phyloP scores from a whole-genome alignment of 192 early-diverging fungal genomes.

The Chytriomyces confervae region DNA sequence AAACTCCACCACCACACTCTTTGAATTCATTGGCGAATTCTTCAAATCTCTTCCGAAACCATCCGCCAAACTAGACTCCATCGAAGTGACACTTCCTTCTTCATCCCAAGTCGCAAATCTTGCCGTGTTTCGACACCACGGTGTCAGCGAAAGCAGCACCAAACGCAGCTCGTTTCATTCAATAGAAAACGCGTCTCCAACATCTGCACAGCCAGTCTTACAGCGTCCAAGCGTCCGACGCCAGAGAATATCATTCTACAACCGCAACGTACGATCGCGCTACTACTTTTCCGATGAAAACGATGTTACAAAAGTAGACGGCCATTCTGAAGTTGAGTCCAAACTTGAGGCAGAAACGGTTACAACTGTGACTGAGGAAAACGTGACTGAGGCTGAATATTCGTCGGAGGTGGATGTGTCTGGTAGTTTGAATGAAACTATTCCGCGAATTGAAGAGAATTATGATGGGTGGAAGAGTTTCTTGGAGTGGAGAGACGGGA shows the following conservation, averaged over 20 bases:
- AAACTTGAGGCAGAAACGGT: conserved; percentile 2
- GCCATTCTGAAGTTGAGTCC: conserved; percentile 2
- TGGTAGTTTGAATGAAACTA: no score
- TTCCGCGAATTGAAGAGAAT: neutral
- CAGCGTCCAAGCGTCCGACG: neutral
- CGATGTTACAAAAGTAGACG: neutral
- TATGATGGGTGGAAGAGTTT: conserved; percentile 33
- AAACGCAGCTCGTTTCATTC: no score
- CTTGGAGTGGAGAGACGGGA: conserved; percentile 24
- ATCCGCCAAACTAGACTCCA: neutral
- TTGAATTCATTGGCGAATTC: conserved; percentile 11
- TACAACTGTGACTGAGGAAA: conserved; percentile 2
- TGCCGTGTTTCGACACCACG: no score
- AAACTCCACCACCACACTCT: neutral
- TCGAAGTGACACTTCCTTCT: no score
- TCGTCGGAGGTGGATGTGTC: neutral
- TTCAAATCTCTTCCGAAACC: conserved; percentile 1
- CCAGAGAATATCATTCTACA: conserved; percentile 25
- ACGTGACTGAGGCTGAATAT: neutral
- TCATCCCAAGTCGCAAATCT: no score
- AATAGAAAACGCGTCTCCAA: neutral
- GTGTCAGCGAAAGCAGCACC: no score
- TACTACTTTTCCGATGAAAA: conserved; percentile 3
- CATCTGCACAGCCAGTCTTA: neutral
- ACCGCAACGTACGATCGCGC: neutral